Percentiles rank a stretch among this genome's conserved stretches.
Evolutionary conservation across 345 rosid species (phyloP).

Genomic region (Corchorus olitorius): DNA sequence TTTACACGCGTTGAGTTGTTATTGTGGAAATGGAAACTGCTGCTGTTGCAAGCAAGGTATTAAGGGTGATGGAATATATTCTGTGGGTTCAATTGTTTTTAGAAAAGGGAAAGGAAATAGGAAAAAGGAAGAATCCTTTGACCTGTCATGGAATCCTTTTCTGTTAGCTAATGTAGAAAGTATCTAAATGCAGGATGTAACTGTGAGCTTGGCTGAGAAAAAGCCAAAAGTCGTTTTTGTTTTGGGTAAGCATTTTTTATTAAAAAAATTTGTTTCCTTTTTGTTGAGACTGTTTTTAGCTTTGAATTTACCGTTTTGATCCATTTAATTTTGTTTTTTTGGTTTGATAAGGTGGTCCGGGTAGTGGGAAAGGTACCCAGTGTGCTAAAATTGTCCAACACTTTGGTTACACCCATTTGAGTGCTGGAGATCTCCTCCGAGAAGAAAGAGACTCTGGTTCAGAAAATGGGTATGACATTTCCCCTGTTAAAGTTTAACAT

Average conservation of each 20-base stretch:
- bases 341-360: slow-evolving; percentile 76
- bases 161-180: background rate
- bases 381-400: slow-evolving; percentile 63
- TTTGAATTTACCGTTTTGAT: background rate
- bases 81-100: background rate
- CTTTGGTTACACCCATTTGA: slow-evolving; percentile 75
- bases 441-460: slow-evolving; percentile 70
- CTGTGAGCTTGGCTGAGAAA: slow-evolving; percentile 48
- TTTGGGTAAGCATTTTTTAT: slow-evolving; percentile 53
- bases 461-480: slow-evolving; percentile 60
- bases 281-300: background rate
- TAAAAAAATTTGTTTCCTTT: background rate
- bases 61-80: background rate
- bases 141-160: background rate
- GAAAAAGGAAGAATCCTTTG: background rate
- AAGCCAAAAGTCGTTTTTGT: slow-evolving; percentile 82
- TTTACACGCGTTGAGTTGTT: background rate
- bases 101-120: background rate
- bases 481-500: background rate
- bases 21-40: slow-evolving; percentile 51
- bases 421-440: slow-evolving; percentile 86
- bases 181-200: slow-evolving; percentile 45
- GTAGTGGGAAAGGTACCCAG: slow-evolving; percentile 86
- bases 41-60: slow-evolving; percentile 53
- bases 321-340: slow-evolving; percentile 15